A percentile compares a stretch with the other conserved stretches of the same genome.
phyloP scores from a whole-genome alignment of 2,329 filamentous ascomycete genomes.

The Aspergillus ibericus region DNA sequence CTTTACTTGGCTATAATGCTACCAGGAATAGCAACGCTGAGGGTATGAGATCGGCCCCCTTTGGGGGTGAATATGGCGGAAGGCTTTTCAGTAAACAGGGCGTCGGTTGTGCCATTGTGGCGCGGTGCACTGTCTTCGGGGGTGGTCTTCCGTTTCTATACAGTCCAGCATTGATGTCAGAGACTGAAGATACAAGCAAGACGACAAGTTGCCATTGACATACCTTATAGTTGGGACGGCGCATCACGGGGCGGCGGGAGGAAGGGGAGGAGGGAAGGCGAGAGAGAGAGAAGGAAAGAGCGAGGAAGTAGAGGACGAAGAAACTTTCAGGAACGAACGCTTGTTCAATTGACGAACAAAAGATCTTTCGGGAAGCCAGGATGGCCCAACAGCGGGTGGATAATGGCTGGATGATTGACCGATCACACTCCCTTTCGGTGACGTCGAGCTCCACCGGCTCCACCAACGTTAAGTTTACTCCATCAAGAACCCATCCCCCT shows the following conservation, averaged over 20 bases:
- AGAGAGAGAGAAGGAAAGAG: not conserved
- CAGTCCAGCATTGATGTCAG: not conserved
- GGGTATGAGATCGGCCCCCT: slow-evolving; percentile 67
- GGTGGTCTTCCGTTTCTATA: slow-evolving; percentile 23
- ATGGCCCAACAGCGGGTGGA: not conserved
- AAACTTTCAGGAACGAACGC: not conserved
- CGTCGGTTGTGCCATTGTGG: slow-evolving; percentile 6
- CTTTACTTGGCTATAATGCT: slow-evolving; percentile 72
- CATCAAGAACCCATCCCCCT: too few relatives aligned
- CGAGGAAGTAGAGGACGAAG: not conserved
- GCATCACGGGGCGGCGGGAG: slow-evolving; percentile 1
- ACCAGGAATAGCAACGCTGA: slow-evolving; percentile 75
- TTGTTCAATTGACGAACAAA: not conserved
- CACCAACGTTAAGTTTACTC: not conserved
- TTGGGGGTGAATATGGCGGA: slow-evolving; percentile 67
- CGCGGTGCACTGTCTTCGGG: slow-evolving; percentile 12
- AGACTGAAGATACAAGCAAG: not conserved
- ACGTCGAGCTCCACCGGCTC: slow-evolving; percentile 11
- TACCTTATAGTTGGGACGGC: slow-evolving; percentile 7
- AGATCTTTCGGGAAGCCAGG: not conserved
- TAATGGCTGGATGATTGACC: slow-evolving; percentile 3
- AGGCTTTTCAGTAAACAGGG: slow-evolving; percentile 63
- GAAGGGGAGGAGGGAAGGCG: not conserved
- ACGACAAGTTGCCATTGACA: not conserved
- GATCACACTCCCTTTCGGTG: slow-evolving; percentile 10